Evolutionary conservation across 139 green algal species (phyloP), one percentile per base, ranked within the genome.

Genomic region (Nannochloris sp.): DNA sequence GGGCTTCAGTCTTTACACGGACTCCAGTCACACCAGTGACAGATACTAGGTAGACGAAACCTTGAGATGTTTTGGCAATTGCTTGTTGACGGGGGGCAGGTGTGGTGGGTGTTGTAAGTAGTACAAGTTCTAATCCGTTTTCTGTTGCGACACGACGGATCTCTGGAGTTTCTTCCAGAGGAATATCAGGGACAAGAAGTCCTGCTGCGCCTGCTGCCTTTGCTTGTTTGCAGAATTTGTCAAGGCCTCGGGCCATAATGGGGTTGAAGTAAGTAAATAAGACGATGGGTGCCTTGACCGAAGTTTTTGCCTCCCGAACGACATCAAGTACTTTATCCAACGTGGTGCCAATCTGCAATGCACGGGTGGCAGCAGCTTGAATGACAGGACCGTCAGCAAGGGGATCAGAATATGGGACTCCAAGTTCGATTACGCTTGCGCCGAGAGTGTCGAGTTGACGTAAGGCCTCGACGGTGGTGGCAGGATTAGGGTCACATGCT

Each of bases 221-320:
- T 39, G 87, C 82, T 15, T 90, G 76, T 27, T 64, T 27, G 75
- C 92, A 94, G 76, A 97, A 97, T 39, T 79, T 78, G 35, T 96
- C 83, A 30, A 90, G 68, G 1, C 89, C 89, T 2, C 85, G 71
- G 1, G 84, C 77, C 78, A 97, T 90, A 78, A 99, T 99, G 37
- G 95, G 95, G 73, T 99, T 99, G 84, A 85, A 98, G 74, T 99
- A 99, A 0, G 90, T 96, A 77, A 99, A 99, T 38, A 98, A 74
- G 10, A 99, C 83, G 2, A 99, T 65, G 7, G 92, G 91, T 12
- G 92, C 89, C 24, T 61, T 82, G 48, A 98, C 78, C 6, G 27
- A 61, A 0, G 86, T 67, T 4, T 71, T 75, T 4, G 86, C 78
- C 15, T 73, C 39, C 1, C 34, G 42, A 6, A 95, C 61, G 68